A percentile compares a stretch with the other conserved stretches of the same genome.
These are phyloP conservation scores for Cerrena zonata DNA, from an alignment of 1,284 basidiomycete species.

Conservation along the genomic window DNA sequence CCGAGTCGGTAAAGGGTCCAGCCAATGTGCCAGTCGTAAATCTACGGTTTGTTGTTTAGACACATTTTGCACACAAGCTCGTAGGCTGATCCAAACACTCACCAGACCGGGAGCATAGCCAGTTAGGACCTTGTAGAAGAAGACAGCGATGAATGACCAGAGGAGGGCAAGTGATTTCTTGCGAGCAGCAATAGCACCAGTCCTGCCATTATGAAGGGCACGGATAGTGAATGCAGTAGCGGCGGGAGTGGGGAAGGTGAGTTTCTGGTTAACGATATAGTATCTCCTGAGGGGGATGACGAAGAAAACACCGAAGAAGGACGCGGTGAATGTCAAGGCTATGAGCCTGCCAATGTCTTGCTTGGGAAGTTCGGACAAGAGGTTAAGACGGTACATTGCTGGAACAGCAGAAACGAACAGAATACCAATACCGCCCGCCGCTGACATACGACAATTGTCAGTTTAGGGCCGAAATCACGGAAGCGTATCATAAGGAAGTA, in stretches of 20 bases:
- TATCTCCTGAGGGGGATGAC: constrained; percentile 60
- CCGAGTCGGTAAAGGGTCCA: constrained; percentile 61
- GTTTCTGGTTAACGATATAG: constrained; percentile 64
- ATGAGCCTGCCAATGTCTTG: constrained; percentile 53
- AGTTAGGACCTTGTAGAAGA: constrained; percentile 51
- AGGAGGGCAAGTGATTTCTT: constrained; percentile 55
- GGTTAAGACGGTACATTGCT: constrained; percentile 56
- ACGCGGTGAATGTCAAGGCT: constrained; percentile 50
- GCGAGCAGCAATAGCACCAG: constrained; percentile 45
- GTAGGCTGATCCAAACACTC: constrained; percentile 18
- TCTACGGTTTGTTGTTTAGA: constrained; percentile 19
- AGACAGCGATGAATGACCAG: constrained; percentile 43
- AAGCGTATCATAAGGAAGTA: too few species aligned
- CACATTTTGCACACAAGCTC: background rate
- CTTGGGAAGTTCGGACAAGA: constrained; percentile 41
- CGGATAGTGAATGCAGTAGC: constrained; percentile 67
- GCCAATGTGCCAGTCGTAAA: constrained; percentile 66
- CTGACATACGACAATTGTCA: constrained; percentile 18
- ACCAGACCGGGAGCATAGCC: constrained; percentile 58
- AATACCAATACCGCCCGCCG: constrained; percentile 54
- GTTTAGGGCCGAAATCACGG: background rate
- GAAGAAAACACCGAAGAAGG: constrained; percentile 66
- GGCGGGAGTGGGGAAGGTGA: constrained; percentile 65
- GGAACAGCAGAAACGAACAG: constrained; percentile 63
- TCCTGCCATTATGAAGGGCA: constrained; percentile 50